Base-by-base conservation (phyloP, 495 filamentous ascomycete species). In the Hyaloscypha variabilis region DNA sequence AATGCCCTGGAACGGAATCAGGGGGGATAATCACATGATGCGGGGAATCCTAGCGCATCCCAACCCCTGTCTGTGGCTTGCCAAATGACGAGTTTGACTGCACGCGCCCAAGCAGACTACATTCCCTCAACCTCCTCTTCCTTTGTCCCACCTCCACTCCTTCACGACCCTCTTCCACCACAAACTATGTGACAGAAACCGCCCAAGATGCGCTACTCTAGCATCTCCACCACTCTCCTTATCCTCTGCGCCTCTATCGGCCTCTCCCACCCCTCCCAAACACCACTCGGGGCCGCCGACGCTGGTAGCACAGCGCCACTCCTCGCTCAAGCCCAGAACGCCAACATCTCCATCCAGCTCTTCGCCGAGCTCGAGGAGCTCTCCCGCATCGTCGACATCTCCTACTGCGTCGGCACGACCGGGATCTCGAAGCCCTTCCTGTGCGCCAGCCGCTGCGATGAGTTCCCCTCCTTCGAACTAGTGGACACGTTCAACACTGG, bases 401-500 rank as follows among this genome's bases (percentile, higher is more conserved):
- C 93, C 30, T 99, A 99, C 81, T 99, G 95, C 75, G 90, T 98
- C 61, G 91, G 92, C 50, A 87, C 83, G n/a, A 78, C 82, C 1
- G 95, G 95, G 36, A 86, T 98, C 62, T 77, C 82, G 8, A 83
- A 86, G 62, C 95, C 95, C 10, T 99, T 99, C 73, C 72, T 85
- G 50, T 99, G 95, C 74, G 84, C 88, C 26, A 93, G 90, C 65
- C 91, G 88, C 71, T 99, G 95, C 76, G 72, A 76, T 8, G 91
- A 97, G 34, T 97, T 97, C 68, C 82, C 88, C 17, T 76, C 82
- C 24, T 88, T 98, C 60, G 88, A 91, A 67, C 84, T 98, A 14
- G 82, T 93, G 52, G 66, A 90, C 82, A 92, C 93, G 51, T 99
- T 92, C 90, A 93, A 94, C 70, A 97, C 95, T 0, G 95, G 96